A percentile compares a stretch with the other conserved stretches of the same genome.
Evolutionary conservation across 805 yeast species (phyloP).

Genomic region (Jamesozyma lodderae): DNA sequence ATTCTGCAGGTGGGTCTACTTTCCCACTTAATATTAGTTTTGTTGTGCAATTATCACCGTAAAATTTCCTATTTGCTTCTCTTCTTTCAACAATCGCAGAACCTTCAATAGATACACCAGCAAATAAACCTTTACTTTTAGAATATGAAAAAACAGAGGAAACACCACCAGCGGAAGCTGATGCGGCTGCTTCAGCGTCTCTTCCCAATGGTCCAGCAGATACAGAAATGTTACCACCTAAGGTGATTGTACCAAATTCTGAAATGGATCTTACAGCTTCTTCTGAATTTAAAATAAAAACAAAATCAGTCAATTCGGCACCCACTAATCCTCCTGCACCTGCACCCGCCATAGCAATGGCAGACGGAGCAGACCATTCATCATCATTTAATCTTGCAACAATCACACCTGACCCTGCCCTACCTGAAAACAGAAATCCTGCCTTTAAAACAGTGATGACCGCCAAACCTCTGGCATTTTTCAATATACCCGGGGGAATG

Average conservation of each 20-base stretch:
- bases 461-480: slow-evolving; percentile 88
- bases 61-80: slow-evolving; percentile 92
- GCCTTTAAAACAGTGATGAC: slow-evolving; percentile 93
- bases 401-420: slow-evolving; percentile 95
- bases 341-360: slow-evolving; percentile 94
- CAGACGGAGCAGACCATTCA: slow-evolving; percentile 95
- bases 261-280: slow-evolving; percentile 92
- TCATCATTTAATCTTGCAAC: slow-evolving; percentile 93
- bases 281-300: slow-evolving; percentile 77
- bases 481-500: slow-evolving; percentile 80
- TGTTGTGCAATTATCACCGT: slow-evolving; percentile 82
- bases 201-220: slow-evolving; percentile 98
- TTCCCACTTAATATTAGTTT: slow-evolving; percentile 72
- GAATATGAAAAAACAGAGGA: slow-evolving; percentile 92
- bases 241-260: slow-evolving; percentile 84
- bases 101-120: slow-evolving; percentile 96
- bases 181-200: slow-evolving; percentile 94
- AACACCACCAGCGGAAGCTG: slow-evolving; percentile 77
- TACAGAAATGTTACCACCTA: slow-evolving; percentile 90
- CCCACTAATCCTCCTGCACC: slow-evolving; percentile 99
- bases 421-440: slow-evolving; percentile 90
- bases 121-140: slow-evolving; percentile 92
- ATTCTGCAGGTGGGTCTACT: slow-evolving; percentile 83
- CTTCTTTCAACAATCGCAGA: slow-evolving; percentile 94
- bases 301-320: slow-evolving; percentile 93